Evolutionary conservation across 75 land plant species (phyloP).

Genomic region (Azolla pinnata): DNA sequence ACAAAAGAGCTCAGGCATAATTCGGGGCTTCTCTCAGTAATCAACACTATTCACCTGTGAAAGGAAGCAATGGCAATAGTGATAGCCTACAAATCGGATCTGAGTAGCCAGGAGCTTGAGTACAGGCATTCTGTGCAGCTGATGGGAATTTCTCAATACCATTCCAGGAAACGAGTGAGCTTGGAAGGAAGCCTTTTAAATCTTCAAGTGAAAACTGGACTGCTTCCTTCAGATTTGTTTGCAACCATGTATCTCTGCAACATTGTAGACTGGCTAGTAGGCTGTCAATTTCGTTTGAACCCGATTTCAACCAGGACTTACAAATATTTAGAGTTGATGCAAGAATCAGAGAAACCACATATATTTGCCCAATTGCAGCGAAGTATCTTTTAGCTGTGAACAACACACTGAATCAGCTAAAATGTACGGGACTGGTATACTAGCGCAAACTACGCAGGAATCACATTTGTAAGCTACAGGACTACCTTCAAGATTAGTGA

Average conservation of each 20-base stretch:
- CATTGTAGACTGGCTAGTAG: background rate
- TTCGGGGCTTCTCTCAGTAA: no score
- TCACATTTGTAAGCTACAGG: background rate
- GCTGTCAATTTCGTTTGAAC: background rate
- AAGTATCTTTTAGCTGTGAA: constrained; percentile 6
- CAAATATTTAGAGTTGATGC: background rate
- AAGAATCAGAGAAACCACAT: constrained; percentile 3
- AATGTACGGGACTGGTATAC: background rate
- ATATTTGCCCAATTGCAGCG: constrained; percentile 9
- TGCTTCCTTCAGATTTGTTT: background rate
- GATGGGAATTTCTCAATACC: background rate
- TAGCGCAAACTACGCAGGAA: background rate
- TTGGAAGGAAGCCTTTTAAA: background rate
- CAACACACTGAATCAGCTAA: no score
- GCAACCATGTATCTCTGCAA: background rate
- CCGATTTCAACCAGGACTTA: constrained; percentile 6
- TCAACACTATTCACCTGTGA: background rate
- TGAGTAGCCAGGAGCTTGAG: background rate
- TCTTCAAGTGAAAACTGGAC: background rate
- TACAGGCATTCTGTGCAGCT: background rate
- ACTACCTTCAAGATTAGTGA: constrained; percentile 2
- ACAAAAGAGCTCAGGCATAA: no score
- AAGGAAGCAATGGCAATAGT: background rate
- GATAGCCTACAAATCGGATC: background rate
- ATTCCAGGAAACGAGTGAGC: constrained; percentile 1